Evolutionary conservation across 306 rosid genomes (phyloP).

Genomic region (Cyclanthera cordifolia): DNA sequence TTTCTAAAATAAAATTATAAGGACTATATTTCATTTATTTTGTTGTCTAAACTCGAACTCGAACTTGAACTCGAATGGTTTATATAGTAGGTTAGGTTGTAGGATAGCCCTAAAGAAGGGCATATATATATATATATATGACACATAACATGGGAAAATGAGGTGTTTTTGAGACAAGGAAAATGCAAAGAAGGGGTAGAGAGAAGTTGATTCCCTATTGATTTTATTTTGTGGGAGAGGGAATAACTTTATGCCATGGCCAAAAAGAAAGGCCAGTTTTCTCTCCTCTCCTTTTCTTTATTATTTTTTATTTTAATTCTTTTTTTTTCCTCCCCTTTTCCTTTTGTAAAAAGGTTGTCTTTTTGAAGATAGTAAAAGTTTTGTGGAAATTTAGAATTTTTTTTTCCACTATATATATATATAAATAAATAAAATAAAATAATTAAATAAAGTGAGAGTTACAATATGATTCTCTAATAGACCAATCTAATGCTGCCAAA

Average conservation of each 20-base stretch:
- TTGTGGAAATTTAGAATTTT: neutral
- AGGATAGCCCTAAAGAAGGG: neutral
- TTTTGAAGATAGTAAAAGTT: neutral
- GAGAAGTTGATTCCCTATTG: slow-evolving; percentile 37
- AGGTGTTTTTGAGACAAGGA: neutral
- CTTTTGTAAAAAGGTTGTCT: slow-evolving; percentile 5
- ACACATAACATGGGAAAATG: neutral
- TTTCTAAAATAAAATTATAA: no score
- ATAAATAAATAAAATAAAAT: no score
- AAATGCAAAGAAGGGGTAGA: no score
- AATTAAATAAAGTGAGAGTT: neutral
- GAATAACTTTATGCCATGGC: slow-evolving; percentile 64
- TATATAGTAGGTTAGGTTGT: neutral
- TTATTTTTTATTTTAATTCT: no score
- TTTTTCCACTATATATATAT: neutral
- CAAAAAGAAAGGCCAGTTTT: slow-evolving; percentile 39
- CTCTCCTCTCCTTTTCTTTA: neutral
- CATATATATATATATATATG: no score
- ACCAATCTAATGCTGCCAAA: neutral
- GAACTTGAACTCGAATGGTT: neutral
- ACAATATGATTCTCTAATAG: neutral
- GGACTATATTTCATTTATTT: no score
- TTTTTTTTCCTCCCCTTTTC: neutral
- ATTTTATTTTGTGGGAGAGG: slow-evolving; percentile 82
- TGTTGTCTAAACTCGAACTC: no score